A percentile compares a stretch with the other conserved stretches of the same genome.
phyloP scores from a whole-genome alignment of 768 basidiomycete species.

The Inosperma sp. region DNA sequence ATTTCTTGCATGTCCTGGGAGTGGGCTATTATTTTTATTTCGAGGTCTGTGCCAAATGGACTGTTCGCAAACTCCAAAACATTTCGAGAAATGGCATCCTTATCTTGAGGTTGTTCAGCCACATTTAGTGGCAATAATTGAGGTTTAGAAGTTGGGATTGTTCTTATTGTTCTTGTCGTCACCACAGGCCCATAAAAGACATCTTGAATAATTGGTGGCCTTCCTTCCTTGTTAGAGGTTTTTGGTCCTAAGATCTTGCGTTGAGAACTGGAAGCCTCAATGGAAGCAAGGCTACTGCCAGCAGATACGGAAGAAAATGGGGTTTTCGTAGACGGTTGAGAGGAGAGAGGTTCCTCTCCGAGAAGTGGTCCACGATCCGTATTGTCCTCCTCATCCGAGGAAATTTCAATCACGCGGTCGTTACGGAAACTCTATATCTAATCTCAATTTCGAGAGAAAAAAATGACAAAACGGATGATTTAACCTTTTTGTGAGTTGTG shows the following conservation, averaged over 20 bases:
- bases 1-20: conserved; percentile 28
- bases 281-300: conserved; percentile 6
- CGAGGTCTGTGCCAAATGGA: conserved; percentile 26
- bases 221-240: not conserved
- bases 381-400: conserved; percentile 8
- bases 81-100: not conserved
- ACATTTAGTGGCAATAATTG: not conserved
- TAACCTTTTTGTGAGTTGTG: too few species aligned
- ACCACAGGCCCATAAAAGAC: too few species aligned
- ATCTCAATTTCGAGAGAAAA: not conserved
- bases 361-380: too few species aligned
- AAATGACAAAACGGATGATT: too few species aligned
- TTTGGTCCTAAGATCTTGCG: not conserved
- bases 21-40: conserved; percentile 33
- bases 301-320: conserved; percentile 5
- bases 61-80: conserved; percentile 16
- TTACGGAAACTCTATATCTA: not conserved
- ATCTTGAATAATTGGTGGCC: not conserved
- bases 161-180: too few species aligned
- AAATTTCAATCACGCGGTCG: conserved; percentile 1
- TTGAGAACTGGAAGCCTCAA: not conserved
- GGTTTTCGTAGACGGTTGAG: conserved; percentile 14
- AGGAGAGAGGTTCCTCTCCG: conserved; percentile 5
- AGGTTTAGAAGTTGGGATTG: not conserved
- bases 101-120: not conserved